Base-by-base conservation (phyloP, 805 yeast species). In the Sugiyamaella floridensis region DNA sequence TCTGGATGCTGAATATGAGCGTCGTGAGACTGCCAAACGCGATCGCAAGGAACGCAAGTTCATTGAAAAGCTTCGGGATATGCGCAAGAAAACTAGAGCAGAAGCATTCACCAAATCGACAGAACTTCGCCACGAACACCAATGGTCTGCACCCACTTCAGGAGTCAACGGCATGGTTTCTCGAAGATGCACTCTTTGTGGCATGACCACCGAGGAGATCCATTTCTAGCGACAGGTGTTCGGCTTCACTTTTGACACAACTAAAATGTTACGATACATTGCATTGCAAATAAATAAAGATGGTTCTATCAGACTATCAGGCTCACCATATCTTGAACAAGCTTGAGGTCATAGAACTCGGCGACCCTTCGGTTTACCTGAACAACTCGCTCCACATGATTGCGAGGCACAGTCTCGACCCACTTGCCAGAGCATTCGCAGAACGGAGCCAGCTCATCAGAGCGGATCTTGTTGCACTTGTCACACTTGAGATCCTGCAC, bases 391-490 rank as follows among this genome's bases (percentile, higher is more conserved):
- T 72, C 67, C 7, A 89, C 63, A 0, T 74, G 77, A 4, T 63
- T 68, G 47, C 71, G 70, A 4, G 73, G 63, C 18, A 82, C 65
- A 0, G 86, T 80, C 47, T 80, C 83, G 3, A 67, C 72, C 96
- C 96, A 89, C 14, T 69, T 65, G 8, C 99, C 99, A 0, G 99
- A 92, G 66, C 99, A 93, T 18, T 78, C 69, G 68, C 99, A 95
- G 65, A 81, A 81, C 29, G 74, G 74, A 32, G 89, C 77, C 78
- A 93, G 74, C 56, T 84, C 83, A 59, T 80, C 83, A 37, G 78
- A 81, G 60, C 81, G 80, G 52, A 88, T 72, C 52, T 73, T 78
- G 22, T 79, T 76, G 68, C 99, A 93, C 63, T 86, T 89, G 15
- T 71, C 64, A 67, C 99, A 93, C 60, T 78, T 79, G 60, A 86